Evolutionary conservation across 1,284 basidiomycete species (phyloP), one percentile per base, ranked within the genome.

Genomic region (Phenoliferia sp.): DNA sequence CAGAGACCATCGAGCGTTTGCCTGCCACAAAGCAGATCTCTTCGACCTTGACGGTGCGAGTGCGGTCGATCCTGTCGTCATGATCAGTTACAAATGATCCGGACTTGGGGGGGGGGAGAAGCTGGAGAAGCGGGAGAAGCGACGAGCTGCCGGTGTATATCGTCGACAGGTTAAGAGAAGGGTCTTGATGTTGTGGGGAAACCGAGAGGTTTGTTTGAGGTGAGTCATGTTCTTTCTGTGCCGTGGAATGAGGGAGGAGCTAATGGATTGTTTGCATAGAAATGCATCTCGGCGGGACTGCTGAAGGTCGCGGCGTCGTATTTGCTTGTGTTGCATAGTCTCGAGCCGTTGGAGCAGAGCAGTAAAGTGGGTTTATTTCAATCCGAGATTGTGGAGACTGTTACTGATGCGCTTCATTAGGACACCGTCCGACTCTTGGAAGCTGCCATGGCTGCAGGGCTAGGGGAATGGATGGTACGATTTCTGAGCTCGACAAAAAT

Each of bases 281-380:
- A 84, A 48, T 98, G 94, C 77, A 82, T 99, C 54, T 79, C 82
- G 0, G 84, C 86, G 3, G 86, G 88, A 33, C 85, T 88, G 17
- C 82, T 94, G 69, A 90, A 91, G 74, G 94, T 93, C 1, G 96
- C 96, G 0, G 92, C 88, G 0, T 94, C 91, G 19, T 98, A 97
- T 79, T 83, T 99, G 12, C 83, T 99, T 33, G 92, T 99, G 2
- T 81, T 99, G 66, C 94, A 99, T 78, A 93, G 90, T 70, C 83
- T 98, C 59, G 93, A 98, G 76, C 90, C 94, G 70, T 81, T 92
- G 59, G 90, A 93, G 70, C 89, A 88, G 77, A 85, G 87, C 68
- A 87, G 87, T 61, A 66, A 70, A 59, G 69, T 71, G 31, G 16
- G 65, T 58, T 15, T 22, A 3, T 31, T 29, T 3, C 26, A 3